Evolutionary conservation across 106 monocot genomes (phyloP).

Genomic region (Dendrobium nobile): DNA sequence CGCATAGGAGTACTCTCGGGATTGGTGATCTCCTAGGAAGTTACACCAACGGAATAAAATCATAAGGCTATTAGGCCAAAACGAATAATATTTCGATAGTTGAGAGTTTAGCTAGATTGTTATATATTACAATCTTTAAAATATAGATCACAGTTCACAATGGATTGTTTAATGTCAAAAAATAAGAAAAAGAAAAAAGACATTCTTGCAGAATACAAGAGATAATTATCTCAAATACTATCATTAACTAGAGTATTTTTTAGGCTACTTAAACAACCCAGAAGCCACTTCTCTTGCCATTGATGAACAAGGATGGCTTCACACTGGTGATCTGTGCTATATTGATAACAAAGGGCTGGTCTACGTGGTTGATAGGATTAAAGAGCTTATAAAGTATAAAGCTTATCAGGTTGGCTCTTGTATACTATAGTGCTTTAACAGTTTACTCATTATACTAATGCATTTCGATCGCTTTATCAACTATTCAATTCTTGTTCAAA

Average conservation of each 20-base stretch:
- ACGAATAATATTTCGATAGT: too few species aligned
- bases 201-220: too few species aligned
- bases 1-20: too few species aligned
- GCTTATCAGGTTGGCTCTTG: conserved; percentile 54
- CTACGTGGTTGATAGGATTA: conserved; percentile 70
- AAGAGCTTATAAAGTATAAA: conserved; percentile 87
- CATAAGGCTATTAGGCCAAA: too few species aligned
- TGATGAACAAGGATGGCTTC: conserved; percentile 63
- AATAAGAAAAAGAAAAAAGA: too few species aligned
- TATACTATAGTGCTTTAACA: not conserved
- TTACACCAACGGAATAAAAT: too few species aligned
- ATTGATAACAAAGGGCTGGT: conserved; percentile 48
- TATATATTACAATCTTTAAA: too few species aligned
- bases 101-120: too few species aligned
- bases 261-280: conserved; percentile 59
- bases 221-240: too few species aligned
- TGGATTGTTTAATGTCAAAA: too few species aligned
- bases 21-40: too few species aligned
- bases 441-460: not conserved
- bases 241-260: not conserved
- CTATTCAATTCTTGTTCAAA: not conserved
- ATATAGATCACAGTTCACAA: too few species aligned
- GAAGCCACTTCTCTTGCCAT: conserved; percentile 57
- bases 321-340: conserved; percentile 74
- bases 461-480: not conserved